Conservation (phyloP, 805 yeast species). For the Wickerhamiella vanderwaltii region DNA sequence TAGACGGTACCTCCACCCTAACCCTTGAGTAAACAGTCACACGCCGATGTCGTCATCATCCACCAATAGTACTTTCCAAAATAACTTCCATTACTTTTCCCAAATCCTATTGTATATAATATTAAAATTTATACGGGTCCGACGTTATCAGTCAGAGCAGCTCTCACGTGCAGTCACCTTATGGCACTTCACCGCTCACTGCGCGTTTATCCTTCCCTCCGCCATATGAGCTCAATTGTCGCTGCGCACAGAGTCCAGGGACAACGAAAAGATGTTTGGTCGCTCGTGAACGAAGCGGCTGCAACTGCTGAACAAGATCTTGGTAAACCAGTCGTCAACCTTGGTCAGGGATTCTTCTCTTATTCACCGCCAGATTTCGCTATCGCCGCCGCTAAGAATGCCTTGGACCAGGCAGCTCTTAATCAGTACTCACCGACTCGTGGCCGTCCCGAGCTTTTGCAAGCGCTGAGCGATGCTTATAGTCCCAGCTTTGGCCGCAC, state of each 20-base stretch:
- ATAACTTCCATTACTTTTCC: too few species aligned
- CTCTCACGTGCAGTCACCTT: too few species aligned
- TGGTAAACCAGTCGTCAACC: slow-evolving; percentile 70
- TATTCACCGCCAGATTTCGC: slow-evolving; percentile 95
- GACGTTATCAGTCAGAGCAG: too few species aligned
- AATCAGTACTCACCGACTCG: slow-evolving; percentile 90
- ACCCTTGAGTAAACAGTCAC: too few species aligned
- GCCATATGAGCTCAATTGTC: slow-evolving; percentile 4
- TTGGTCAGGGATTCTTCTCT: slow-evolving; percentile 96
- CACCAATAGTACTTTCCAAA: too few species aligned
- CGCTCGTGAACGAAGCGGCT: slow-evolving; percentile 89
- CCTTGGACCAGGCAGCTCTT: slow-evolving; percentile 57
- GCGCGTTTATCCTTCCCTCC: too few species aligned
- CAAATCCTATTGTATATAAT: too few species aligned
- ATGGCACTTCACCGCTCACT: too few species aligned
- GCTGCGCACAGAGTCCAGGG: slow-evolving; percentile 17
- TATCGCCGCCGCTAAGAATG: slow-evolving; percentile 62
- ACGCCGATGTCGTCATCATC: too few species aligned
- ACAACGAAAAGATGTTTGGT: slow-evolving; percentile 82
- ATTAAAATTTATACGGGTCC: too few species aligned
- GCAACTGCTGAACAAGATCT: slow-evolving; percentile 57
- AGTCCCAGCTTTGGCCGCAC: slow-evolving; percentile 49
- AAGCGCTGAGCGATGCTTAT: slow-evolving; percentile 60
- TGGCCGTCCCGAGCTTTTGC: slow-evolving; percentile 68
- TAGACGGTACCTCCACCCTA: too few species aligned